Conservation (phyloP, 768 basidiomycete species). For the Phaeotremella skinneri region DNA sequence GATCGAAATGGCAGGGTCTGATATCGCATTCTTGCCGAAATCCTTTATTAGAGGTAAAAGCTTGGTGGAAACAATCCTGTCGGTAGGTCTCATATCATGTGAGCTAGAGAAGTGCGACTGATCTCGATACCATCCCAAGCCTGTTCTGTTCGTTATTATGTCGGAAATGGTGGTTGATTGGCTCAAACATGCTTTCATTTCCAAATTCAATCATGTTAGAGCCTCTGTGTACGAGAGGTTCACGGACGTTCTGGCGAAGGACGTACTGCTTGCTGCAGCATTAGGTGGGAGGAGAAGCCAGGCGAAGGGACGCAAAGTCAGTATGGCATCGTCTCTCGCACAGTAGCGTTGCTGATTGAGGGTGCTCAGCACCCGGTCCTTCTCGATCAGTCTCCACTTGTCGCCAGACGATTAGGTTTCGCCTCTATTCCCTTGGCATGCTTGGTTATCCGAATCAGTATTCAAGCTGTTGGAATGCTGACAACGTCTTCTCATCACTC, state of each 20-base stretch:
- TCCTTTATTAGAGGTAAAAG: slow-evolving; percentile 51
- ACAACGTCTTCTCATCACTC: slow-evolving; percentile 28
- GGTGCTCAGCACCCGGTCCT: slow-evolving; percentile 65
- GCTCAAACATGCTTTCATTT: slow-evolving; percentile 99
- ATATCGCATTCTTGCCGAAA: slow-evolving; percentile 69
- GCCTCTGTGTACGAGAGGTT: slow-evolving; percentile 93
- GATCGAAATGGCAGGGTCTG: slow-evolving; percentile 87
- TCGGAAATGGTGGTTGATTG: slow-evolving; percentile 96
- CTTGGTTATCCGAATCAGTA: slow-evolving; percentile 56
- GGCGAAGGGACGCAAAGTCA: slow-evolving; percentile 59
- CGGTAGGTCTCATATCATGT: slow-evolving; percentile 58
- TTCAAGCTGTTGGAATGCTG: slow-evolving; percentile 54
- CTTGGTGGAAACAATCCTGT: slow-evolving; percentile 69
- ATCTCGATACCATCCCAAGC: slow-evolving; percentile 59
- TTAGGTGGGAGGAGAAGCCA: slow-evolving; percentile 14
- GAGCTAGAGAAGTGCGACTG: no score
- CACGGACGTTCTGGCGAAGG: slow-evolving; percentile 90
- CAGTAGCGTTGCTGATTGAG: not conserved
- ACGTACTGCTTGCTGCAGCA: slow-evolving; percentile 64
- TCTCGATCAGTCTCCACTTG: slow-evolving; percentile 91
- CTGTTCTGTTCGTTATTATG: slow-evolving; percentile 81
- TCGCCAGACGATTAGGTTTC: slow-evolving; percentile 90
- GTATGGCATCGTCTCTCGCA: slow-evolving; percentile 6
- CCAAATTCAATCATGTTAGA: slow-evolving; percentile 97
- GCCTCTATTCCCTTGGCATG: slow-evolving; percentile 88